These are phyloP conservation scores for Petasospora rhodanensis DNA, from an alignment of 1,139 yeast species.

Conservation along the genomic window DNA sequence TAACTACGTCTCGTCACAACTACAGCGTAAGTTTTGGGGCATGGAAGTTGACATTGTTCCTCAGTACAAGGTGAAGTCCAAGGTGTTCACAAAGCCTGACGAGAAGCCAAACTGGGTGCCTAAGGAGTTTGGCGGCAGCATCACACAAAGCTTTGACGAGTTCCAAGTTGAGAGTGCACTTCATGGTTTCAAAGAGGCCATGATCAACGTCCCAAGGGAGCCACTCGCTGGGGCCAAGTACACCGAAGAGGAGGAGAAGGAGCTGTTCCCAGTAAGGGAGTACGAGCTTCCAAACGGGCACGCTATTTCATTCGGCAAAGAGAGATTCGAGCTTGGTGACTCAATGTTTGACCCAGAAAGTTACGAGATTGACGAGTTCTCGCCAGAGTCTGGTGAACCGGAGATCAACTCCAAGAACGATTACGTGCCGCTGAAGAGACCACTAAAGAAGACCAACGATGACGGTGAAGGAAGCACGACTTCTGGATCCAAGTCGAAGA, in stretches of 20 bases:
- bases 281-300: slow-evolving; percentile 83
- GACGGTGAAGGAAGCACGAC: slow-evolving; percentile 22
- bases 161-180: slow-evolving; percentile 29
- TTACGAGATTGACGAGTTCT: slow-evolving; percentile 29
- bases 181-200: slow-evolving; percentile 62
- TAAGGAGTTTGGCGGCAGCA: slow-evolving; percentile 24
- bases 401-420: slow-evolving; percentile 38
- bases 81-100: slow-evolving; percentile 13
- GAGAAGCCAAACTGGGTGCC: slow-evolving; percentile 27
- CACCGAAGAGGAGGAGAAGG: slow-evolving; percentile 13
- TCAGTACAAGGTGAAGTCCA: slow-evolving; percentile 25
- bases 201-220: slow-evolving; percentile 42
- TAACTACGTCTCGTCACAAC: slow-evolving; percentile 45
- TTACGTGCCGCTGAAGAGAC: slow-evolving; percentile 68
- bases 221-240: slow-evolving; percentile 11
- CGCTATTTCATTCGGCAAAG: slow-evolving; percentile 46
- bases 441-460: slow-evolving; percentile 28
- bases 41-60: slow-evolving; percentile 24
- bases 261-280: slow-evolving; percentile 34
- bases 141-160: slow-evolving; percentile 39
- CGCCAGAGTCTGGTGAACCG: slow-evolving; percentile 26
- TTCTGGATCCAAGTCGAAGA: no score
- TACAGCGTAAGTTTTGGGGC: slow-evolving; percentile 19
- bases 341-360: slow-evolving; percentile 63
- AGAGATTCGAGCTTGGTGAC: slow-evolving; percentile 69